Conservation (phyloP, 371 early-diverging fungal genomes). For the Mucor racemosus region DNA sequence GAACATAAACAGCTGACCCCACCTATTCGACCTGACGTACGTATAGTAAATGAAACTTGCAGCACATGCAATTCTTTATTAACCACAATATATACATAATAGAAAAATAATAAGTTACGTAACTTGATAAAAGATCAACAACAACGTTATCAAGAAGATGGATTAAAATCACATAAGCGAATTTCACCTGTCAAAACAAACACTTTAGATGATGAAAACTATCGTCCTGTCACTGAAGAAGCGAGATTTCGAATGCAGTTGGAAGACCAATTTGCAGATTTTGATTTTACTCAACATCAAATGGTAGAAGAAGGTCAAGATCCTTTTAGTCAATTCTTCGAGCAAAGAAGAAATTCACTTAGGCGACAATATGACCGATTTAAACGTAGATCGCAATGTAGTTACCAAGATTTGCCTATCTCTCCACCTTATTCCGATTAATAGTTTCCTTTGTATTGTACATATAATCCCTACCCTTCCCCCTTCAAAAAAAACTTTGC, state of each 20-base stretch:
- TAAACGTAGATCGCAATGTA: conserved; percentile 23
- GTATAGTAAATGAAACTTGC: background rate
- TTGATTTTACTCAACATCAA: conserved; percentile 26
- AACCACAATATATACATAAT: background rate
- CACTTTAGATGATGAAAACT: background rate
- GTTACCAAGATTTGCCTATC: conserved; percentile 5
- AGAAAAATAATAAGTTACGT: background rate
- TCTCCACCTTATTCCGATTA: conserved; percentile 19
- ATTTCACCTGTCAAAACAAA: conserved; percentile 15
- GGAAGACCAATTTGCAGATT: conserved; percentile 34
- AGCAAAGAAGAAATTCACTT: conserved; percentile 26
- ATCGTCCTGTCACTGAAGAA: conserved; percentile 35
- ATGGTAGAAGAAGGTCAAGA: conserved; percentile 20
- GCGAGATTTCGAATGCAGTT: conserved; percentile 30
- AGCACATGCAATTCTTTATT: background rate
- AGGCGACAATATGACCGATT: conserved; percentile 26
- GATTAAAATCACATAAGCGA: conserved; percentile 25
- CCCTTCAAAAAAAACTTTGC: background rate
- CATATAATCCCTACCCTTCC: background rate
- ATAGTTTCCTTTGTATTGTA: background rate
- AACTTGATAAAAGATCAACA: conserved; percentile 1
- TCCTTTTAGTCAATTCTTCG: conserved; percentile 15
- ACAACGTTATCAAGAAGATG: conserved; percentile 25
- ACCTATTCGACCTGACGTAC: conserved; percentile 31
- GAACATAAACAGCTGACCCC: conserved; percentile 57